Evolutionary conservation across 2,329 filamentous ascomycete species (phyloP), one percentile per base, ranked within the genome.

Genomic region (Colletotrichum truncatum): DNA sequence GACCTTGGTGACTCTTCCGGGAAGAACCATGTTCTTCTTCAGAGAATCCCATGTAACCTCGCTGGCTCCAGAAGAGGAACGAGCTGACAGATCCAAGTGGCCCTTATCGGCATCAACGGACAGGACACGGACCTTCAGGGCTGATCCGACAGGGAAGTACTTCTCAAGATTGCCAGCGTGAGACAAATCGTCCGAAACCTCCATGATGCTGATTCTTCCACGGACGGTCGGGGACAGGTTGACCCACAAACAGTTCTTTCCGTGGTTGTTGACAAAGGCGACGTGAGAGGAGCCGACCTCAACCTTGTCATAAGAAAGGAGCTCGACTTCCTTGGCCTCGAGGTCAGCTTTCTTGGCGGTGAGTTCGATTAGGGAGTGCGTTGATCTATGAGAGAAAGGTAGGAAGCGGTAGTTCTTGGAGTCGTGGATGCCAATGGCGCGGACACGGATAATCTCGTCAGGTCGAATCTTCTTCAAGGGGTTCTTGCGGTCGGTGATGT

Each of bases 261-360:
- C 87, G 67, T 95, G 84, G 74, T 98, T 98, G 83, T 98, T 99
- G 74, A 99, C 88, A 73, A 95, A 98, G 1, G 91, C 94, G 53
- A 97, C 78, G 77, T 92, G 89, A 2, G 85, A 87, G 16, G 91
- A 90, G 16, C 91, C 94, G 53, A 88, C 81, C 71, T 91, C 84
- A 67, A 99, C 81, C 65, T 92, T 87, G 25, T 93, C 89, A 30
- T 98, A 81, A 7, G 89, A 88, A 46, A 97, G 81, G 1, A 90
- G 81, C 32, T 81, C 72, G 0, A 78, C 70, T 6, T 75, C 68
- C 10, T 78, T 76, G 18, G 74, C 75, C 56, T 89, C 84, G 39
- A 90, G 76, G 64, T 91, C 86, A 62, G 87, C 91, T 32, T 88
- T 85, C 79, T 94, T 98, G 4, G 91, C 87, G 4, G 94, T 96